Base-by-base conservation (phyloP, 768 basidiomycete species). In the Mycena maculata region DNA sequence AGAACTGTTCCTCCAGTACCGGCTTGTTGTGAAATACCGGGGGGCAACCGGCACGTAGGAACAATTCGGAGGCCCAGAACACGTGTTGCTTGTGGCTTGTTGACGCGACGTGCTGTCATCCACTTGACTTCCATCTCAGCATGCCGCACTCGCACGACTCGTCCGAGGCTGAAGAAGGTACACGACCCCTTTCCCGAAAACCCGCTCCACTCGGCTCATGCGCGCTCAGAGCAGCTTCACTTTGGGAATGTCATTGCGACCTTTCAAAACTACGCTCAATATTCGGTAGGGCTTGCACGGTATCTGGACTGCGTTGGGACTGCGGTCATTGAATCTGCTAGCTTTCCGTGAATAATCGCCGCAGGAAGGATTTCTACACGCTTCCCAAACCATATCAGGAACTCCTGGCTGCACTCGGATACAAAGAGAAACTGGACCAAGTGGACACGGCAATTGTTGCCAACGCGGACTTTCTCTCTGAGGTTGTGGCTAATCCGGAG, bases 381-480 rank as follows among this genome's bases (percentile, higher is more conserved):
- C 84, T 98, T 3, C 86, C 93, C 0, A 81, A 79, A 41, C 83
- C 82, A 27, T 93, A 97, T 75, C 90, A 90, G 73, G 87, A 84
- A 1, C 76, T 96, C 0, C 83, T 97, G 1, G 84, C 87, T 16
- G 70, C 74, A 15, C 76, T 96, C 7, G 93, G 93, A 8, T 96
- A 93, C 77, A 88, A 90, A 70, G 81, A 88, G 63, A 95, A 95
- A 75, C 84, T 98, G 0, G 86, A 90, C 33, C 88, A 85, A 28
- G 91, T 94, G 15, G 96, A 98, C 78, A 81, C 86, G 11, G 92
- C 93, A 11, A 96, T 98, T 70, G 77, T 87, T 54, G 87, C 82
- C 53, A 98, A 97, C 72, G 90, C 93, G 1, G 82, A 90, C 47
- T 96, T 98, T 76, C 76, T 97, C 62, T 81, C 85, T 4, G 80